Evolutionary conservation across 345 rosid genomes (phyloP).

Genomic region (Excoecaria agallocha): DNA sequence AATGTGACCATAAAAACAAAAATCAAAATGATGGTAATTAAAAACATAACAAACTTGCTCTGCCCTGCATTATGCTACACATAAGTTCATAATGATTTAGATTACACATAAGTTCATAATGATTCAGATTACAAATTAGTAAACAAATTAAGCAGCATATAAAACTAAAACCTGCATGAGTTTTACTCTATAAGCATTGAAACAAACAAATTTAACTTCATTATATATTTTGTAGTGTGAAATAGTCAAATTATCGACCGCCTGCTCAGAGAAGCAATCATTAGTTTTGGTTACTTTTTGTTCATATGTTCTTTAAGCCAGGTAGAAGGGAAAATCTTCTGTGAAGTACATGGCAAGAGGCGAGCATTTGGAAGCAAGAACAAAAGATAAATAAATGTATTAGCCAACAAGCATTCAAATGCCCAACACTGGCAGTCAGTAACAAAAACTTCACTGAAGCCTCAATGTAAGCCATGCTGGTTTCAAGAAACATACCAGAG

Average conservation of each 20-base stretch:
- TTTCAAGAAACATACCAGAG: too few species aligned
- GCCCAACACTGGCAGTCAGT: too few species aligned
- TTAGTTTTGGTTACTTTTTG: neutral
- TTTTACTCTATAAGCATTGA: neutral
- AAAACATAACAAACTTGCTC: neutral
- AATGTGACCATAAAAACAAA: neutral
- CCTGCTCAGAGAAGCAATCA: neutral
- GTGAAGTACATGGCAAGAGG: neutral
- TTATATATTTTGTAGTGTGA: neutral
- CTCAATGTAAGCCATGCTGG: too few species aligned
- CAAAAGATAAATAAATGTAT: neutral
- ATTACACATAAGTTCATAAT: too few species aligned
- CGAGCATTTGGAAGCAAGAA: neutral
- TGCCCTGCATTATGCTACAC: neutral
- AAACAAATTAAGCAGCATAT: neutral
- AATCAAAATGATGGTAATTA: neutral
- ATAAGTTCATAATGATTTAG: neutral
- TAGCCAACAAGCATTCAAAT: too few species aligned
- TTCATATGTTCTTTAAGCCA: neutral
- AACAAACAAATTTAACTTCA: neutral
- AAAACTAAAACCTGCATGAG: neutral
- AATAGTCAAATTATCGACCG: neutral
- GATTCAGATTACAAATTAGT: neutral
- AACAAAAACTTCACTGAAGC: too few species aligned
- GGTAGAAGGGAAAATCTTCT: neutral